Percentiles rank a stretch among this genome's conserved stretches.
Conservation (phyloP, 2,329 filamentous ascomycete species). For the Coniochaeta prunicola region DNA sequence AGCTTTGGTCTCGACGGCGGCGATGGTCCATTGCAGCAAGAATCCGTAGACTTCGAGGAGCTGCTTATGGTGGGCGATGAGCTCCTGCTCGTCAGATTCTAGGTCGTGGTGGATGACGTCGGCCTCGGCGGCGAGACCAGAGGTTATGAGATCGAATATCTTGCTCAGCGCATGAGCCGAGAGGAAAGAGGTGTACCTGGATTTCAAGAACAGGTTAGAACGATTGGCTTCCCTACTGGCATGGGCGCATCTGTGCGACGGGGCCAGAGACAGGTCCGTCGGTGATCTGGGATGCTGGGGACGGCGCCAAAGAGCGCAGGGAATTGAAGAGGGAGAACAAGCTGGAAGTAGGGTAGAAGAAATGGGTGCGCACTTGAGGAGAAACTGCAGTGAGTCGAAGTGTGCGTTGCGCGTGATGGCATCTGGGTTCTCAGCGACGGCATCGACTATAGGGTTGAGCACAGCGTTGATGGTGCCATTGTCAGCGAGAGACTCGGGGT, state of each 20-base stretch:
- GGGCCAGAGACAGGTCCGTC: slow-evolving; percentile 4
- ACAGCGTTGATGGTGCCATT: slow-evolving; percentile 73
- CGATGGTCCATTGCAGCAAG: slow-evolving; percentile 88
- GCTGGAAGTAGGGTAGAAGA: slow-evolving; percentile 24
- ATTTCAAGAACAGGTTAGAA: slow-evolving; percentile 56
- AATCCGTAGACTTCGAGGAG: slow-evolving; percentile 92
- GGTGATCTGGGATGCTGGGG: not conserved
- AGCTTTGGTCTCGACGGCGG: slow-evolving; percentile 88
- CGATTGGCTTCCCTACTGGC: slow-evolving; percentile 15
- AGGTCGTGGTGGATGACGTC: slow-evolving; percentile 80
- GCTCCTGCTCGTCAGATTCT: slow-evolving; percentile 86
- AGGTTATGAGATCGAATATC: slow-evolving; percentile 84
- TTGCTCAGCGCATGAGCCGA: slow-evolving; percentile 83
- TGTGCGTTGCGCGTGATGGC: slow-evolving; percentile 69
- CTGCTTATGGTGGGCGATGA: slow-evolving; percentile 79
- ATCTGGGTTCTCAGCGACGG: slow-evolving; percentile 86
- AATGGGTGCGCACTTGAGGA: slow-evolving; percentile 83
- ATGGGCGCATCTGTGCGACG: slow-evolving; percentile 29
- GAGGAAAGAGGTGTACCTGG: slow-evolving; percentile 74
- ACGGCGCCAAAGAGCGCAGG: slow-evolving; percentile 6
- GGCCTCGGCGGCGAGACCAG: slow-evolving; percentile 75
- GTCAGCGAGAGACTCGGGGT: slow-evolving; percentile 70
- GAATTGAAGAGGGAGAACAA: slow-evolving; percentile 19
- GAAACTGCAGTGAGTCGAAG: slow-evolving; percentile 90
- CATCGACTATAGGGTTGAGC: slow-evolving; percentile 87